Evolutionary conservation across 2,329 filamentous ascomycete species (phyloP).

Genomic region (Fusarium pseudocircinatum): DNA sequence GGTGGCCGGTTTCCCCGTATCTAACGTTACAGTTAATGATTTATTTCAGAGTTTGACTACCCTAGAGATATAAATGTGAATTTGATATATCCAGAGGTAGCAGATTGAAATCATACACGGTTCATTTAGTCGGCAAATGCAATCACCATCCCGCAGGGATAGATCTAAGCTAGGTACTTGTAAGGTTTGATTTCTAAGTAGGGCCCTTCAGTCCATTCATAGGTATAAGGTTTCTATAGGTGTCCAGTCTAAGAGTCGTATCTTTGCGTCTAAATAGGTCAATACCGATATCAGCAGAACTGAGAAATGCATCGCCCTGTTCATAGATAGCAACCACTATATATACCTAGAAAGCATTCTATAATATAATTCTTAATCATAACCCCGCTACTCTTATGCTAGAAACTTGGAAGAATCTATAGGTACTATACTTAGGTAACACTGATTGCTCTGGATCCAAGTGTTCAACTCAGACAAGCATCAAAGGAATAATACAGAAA

Average conservation of each 20-base stretch:
- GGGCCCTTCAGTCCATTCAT: no score
- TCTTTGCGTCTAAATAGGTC: neutral
- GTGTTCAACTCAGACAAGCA: neutral
- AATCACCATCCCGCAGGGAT: no score
- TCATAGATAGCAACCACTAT: no score
- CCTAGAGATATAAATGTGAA: neutral
- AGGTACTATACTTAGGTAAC: neutral
- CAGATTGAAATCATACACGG: neutral
- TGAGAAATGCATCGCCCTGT: neutral
- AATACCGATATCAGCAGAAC: no score
- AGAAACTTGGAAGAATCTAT: neutral
- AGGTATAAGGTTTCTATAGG: neutral
- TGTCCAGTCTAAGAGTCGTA: neutral
- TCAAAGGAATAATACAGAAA: neutral
- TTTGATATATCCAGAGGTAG: neutral
- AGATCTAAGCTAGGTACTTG: no score
- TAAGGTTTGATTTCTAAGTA: neutral
- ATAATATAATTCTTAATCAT: no score
- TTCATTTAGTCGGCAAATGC: no score
- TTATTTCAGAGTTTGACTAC: slow-evolving; percentile 19
- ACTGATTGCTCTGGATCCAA: neutral
- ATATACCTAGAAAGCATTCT: no score
- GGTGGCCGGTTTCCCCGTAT: no score
- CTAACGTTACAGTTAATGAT: slow-evolving; percentile 26
- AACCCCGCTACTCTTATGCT: no score